These are phyloP conservation scores for Alternaria tenuissima DNA, from an alignment of 2,329 filamentous ascomycete genomes.

Conservation along the genomic window DNA sequence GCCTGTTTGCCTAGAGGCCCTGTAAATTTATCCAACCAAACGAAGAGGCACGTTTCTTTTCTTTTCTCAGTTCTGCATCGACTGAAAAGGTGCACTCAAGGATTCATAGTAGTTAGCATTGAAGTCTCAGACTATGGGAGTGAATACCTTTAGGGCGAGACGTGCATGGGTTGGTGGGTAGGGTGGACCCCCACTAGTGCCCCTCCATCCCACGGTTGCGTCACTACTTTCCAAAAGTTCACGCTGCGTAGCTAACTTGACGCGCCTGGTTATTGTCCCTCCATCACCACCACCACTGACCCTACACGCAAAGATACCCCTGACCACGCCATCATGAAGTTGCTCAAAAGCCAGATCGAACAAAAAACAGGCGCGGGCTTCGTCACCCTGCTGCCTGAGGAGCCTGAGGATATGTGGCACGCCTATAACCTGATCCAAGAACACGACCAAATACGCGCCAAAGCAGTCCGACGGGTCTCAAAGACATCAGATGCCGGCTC, in stretches of 20 bases:
- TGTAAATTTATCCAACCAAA: neutral
- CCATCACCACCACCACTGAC: neutral
- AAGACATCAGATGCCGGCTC: constrained; percentile 68
- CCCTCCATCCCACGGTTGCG: constrained; percentile 4
- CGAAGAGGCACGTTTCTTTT: neutral
- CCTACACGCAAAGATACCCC: neutral
- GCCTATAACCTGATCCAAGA: constrained; percentile 76
- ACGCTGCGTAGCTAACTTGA: neutral
- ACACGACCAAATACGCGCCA: constrained; percentile 70
- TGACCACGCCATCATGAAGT: constrained; percentile 62
- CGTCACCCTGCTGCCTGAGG: constrained; percentile 73
- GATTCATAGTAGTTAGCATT: neutral
- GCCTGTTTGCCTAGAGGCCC: neutral
- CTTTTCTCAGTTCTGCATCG: neutral
- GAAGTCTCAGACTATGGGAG: neutral
- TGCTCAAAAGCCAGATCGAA: constrained; percentile 73
- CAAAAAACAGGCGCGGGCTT: constrained; percentile 68
- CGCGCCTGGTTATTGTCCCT: neutral
- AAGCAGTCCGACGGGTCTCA: constrained; percentile 72
- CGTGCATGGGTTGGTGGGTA: neutral
- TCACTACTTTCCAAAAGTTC: constrained; percentile 3
- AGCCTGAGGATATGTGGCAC: constrained; percentile 83
- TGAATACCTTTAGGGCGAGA: neutral
- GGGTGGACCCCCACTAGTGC: neutral
- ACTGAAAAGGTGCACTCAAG: neutral